phyloP scores from a whole-genome alignment of 129 eudicot genomes.

The Tagetes erecta region DNA sequence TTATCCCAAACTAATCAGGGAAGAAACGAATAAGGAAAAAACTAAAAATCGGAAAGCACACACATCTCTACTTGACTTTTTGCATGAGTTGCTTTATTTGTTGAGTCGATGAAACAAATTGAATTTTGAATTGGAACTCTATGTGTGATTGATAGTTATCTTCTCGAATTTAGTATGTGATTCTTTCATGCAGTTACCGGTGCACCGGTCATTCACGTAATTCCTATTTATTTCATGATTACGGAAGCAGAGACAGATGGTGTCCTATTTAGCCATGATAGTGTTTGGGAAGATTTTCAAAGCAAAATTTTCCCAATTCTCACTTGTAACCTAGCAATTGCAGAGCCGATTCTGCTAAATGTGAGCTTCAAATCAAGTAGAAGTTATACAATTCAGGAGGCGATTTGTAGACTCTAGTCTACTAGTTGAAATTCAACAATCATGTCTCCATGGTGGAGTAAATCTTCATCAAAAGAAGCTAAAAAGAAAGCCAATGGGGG shows the following conservation, averaged over 20 bases:
- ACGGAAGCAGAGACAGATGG: conserved; percentile 37
- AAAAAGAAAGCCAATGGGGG: conserved; percentile 44
- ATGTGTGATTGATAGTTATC: conserved; percentile 26
- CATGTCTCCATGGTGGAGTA: conserved; percentile 44
- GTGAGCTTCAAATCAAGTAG: conserved; percentile 19
- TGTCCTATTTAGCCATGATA: conserved; percentile 35
- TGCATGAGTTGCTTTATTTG: conserved; percentile 22
- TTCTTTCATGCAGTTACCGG: conserved; percentile 39
- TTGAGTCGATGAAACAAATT: conserved; percentile 25
- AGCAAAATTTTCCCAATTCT: conserved; percentile 27
- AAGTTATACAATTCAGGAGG: conserved; percentile 6
- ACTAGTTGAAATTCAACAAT: neutral
- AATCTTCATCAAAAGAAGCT: conserved; percentile 47
- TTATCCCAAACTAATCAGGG: conserved; percentile 15
- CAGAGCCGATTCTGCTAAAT: conserved; percentile 19
- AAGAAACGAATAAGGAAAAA: conserved; percentile 9
- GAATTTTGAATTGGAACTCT: conserved; percentile 23
- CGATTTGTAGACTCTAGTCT: conserved; percentile 9
- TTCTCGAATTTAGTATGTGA: conserved; percentile 25
- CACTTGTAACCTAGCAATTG: conserved; percentile 27
- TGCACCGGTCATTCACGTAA: conserved; percentile 35
- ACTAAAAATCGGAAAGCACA: neutral
- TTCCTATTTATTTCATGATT: conserved; percentile 43
- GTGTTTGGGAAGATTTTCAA: conserved; percentile 28
- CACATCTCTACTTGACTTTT: conserved; percentile 29